Evolutionary conservation across 2,329 filamentous ascomycete genomes (phyloP), one percentile per base, ranked within the genome.

Genomic region (Pseudocercospora fuligena): DNA sequence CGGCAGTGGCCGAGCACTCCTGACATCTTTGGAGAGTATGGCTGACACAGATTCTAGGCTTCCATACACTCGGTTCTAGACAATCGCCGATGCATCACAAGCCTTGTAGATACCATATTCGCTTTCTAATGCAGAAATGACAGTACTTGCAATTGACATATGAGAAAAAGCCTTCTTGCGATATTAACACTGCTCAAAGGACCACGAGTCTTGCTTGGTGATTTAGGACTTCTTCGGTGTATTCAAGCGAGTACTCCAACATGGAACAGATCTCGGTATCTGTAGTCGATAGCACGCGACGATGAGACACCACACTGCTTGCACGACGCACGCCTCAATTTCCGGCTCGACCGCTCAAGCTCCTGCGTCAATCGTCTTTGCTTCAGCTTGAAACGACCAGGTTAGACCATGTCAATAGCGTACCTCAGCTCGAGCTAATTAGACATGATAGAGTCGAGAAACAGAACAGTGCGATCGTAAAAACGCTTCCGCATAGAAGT

Each of bases 1-100:
- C 57, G 12, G 31, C 19, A 5, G 53, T 11, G 56, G 31, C 14
- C 3, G n/a, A 43, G 47, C 21, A 25, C 21, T 36, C 7, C 5
- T 23, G 56, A 43, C 8, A 25, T 43, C 33, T 49, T 31, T 56
- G 29, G 27, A 49, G 56, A 25, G 9, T 36, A 46, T 27, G 25
- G 40, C 66, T 73, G 47, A 72, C 60, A 14, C 43, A 60, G 29
- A 56, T 8, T 25, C 7, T 53, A 85, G 83, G 83, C 72, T 85
- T 23, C 82, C 83, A 27, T 84, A 81, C 73, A 81, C 82, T 21
- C 79, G 83, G 60, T 85, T 85, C 72, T 85, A 78, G 70, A 60
- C 63, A 25, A 19, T 33, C n/a, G 31, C 21, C 59, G 40, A 21
- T 16, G 27, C n/a, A 29, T 16, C 27, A 8, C 14, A 16, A 61